These are phyloP conservation scores for Fusarium goolgardi DNA, from an alignment of 2,329 filamentous ascomycete species.

Conservation along the genomic window DNA sequence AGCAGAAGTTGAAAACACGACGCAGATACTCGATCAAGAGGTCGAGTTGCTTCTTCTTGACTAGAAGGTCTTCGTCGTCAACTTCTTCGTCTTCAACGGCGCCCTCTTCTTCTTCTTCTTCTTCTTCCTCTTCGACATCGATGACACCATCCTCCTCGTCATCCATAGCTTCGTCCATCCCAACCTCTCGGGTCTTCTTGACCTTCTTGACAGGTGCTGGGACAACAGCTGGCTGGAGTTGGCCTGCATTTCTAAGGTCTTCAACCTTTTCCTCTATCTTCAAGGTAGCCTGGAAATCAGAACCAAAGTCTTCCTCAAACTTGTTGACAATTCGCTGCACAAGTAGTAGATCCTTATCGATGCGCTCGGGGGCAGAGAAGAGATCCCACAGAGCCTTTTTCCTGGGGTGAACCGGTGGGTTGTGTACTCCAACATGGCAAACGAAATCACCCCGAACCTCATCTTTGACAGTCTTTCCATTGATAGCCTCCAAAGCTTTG, in stretches of 20 bases:
- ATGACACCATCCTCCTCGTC: conserved; percentile 74
- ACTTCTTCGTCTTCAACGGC: conserved; percentile 85
- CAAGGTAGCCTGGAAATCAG: conserved; percentile 78
- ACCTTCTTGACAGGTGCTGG: conserved; percentile 66
- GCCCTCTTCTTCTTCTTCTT: conserved; percentile 68
- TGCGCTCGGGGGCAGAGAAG: conserved; percentile 92
- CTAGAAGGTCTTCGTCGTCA: conserved; percentile 88
- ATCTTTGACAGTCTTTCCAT: conserved; percentile 97
- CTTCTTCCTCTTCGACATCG: conserved; percentile 76
- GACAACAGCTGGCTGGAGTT: conserved; percentile 74
- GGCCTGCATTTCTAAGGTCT: conserved; percentile 78
- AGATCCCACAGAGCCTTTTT: conserved; percentile 98
- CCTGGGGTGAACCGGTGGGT: conserved; percentile 83
- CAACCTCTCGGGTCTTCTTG: conserved; percentile 70
- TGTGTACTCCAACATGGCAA: conserved; percentile 96
- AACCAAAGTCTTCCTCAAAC: conserved; percentile 85
- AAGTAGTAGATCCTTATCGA: conserved; percentile 88
- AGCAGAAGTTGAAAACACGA: conserved; percentile 98
- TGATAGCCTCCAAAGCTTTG: conserved; percentile 91
- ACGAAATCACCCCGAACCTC: conserved; percentile 94
- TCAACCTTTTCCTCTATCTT: conserved; percentile 91
- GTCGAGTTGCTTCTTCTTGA: conserved; percentile 97
- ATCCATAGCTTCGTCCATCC: conserved; percentile 71
- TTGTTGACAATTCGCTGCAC: conserved; percentile 85
- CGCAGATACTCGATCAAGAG: conserved; percentile 96